Base-by-base conservation (phyloP, 2,329 filamentous ascomycete genomes). In the Cytospora paraplurivora region DNA sequence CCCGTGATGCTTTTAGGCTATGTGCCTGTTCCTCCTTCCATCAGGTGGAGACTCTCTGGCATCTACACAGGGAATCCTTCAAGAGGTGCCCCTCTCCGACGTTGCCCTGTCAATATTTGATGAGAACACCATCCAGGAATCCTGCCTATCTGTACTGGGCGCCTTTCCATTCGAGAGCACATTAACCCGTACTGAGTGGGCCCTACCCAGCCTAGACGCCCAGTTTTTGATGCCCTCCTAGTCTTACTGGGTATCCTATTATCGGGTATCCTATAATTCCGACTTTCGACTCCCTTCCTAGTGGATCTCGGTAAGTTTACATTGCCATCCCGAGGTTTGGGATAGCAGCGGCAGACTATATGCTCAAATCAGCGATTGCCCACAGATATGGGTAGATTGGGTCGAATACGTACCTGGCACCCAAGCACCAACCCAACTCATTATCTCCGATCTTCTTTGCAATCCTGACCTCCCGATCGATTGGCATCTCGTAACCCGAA, bases 361-460 rank as follows among this genome's bases (percentile, higher is more conserved):
- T 17, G 49, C 32, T 2, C 17, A n/a, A 51, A n/a, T 58, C 7
- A 49, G 57, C 15, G 59, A 47, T 21, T 10, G 10, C 21, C n/a
- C n/a, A 47, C 44, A 47, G 8, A 47, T n/a, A 19, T 10, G n/a
- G 35, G 38, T 17, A 35, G 0, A 57, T 17, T 38, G 21, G 27
- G 27, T 27, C 27, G 17, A n/a, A 37, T 10, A 73, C 88, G 80
- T 81, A 95, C 92, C 92, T 97, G 68, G 95, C 95, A 76, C 95
- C 95, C 73, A 99, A 82, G 79, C 94, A 98, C 95, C 95, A 99
- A 47, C 95, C 95, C 71, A 99, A 79, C 80, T 99, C 96, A 76
- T 97, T 97, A 62, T 88, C 88, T 81, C 96, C 94, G 74, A 99
- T 96, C 84, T 97, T 97, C 90, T 99, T 99, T 65, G 94, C 95